Evolutionary conservation across 1,139 yeast species (phyloP), one percentile per base, ranked within the genome.

Genomic region (Saccharomyces hybrid): DNA sequence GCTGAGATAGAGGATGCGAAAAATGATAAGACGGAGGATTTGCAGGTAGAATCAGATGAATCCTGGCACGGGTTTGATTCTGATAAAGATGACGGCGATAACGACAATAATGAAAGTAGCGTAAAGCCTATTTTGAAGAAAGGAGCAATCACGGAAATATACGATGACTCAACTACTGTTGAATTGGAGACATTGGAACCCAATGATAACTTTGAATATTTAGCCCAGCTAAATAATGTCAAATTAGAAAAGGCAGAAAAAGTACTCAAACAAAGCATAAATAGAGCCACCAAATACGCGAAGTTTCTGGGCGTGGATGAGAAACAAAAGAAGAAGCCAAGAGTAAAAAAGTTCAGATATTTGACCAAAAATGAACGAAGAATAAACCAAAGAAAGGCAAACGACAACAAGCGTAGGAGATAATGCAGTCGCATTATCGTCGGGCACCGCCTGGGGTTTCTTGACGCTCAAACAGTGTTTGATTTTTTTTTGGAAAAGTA

Each of bases 281-380:
- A 79, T 51, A 75, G 85, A 61, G 93, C 93, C 47, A 80, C 85
- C 69, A 81, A 85, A 68, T 83, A 86, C 69, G 91, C 95, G 13
- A 80, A 79, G 52, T 73, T 83, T 47, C 74, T 82, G 59, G 87
- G 87, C 7, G 68, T 69, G 56, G 71, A 68, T 11, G 66, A 63
- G 29, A 77, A 67, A 20, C 62, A 64, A 46, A 64, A 69, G 50
- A 68, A 69, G 41, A 76, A 77, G 64, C 73, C 71, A 57, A 78
- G 76, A 68, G 85, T 85, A 78, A 88, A 86, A 79, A 89, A 88
- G 77, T 88, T 89, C 66, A 81, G 96, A 71, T 91, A 91, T 66
- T 76, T 89, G 70, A 80, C 93, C 53, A 88, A 88, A 70, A 76
- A 79, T 16, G 96, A 88, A 69, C 79, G 96, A 72, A 82, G 81